These are phyloP conservation scores for Podaxis sp. DNA, from an alignment of 768 basidiomycete species.

Conservation along the genomic window DNA sequence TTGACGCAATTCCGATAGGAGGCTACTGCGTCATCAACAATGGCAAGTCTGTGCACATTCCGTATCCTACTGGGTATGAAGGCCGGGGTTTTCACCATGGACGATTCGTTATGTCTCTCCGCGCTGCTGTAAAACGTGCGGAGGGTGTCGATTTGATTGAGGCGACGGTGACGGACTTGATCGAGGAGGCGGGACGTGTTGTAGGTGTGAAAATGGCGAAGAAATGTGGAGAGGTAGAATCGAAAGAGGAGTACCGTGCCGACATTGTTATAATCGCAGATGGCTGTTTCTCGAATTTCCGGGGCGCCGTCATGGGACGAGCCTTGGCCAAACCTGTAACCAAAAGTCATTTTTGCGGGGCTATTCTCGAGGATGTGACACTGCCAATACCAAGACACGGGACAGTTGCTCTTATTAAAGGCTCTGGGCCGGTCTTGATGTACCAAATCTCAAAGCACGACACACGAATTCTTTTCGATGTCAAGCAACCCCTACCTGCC, in stretches of 20 bases:
- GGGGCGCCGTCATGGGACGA: conserved; percentile 61
- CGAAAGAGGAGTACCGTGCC: conserved; percentile 57
- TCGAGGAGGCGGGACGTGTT: conserved; percentile 57
- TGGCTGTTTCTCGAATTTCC: conserved; percentile 94
- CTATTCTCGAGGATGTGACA: conserved; percentile 73
- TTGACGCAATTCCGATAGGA: conserved; percentile 78
- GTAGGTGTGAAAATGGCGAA: conserved; percentile 67
- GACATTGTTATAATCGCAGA: conserved; percentile 88
- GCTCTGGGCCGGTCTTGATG: conserved; percentile 83
- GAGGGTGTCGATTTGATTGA: conserved; percentile 78
- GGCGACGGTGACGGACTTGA: conserved; percentile 76
- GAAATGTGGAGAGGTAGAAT: conserved; percentile 27
- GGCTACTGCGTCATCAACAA: conserved; percentile 83
- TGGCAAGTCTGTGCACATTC: conserved; percentile 78
- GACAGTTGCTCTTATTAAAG: conserved; percentile 80
- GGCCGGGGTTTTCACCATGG: conserved; percentile 96
- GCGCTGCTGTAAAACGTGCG: conserved; percentile 61
- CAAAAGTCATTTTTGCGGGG: conserved; percentile 82
- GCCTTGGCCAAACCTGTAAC: conserved; percentile 51
- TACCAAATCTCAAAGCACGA: conserved; percentile 91
- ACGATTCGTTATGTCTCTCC: conserved; percentile 76
- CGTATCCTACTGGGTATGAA: conserved; percentile 73
- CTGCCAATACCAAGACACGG: conserved; percentile 79
- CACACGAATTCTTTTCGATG: conserved; percentile 91
- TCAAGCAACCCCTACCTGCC: conserved; percentile 79